Evolutionary conservation across 768 basidiomycete species (phyloP), one percentile per base, ranked within the genome.

Genomic region (Pholiota conissans): DNA sequence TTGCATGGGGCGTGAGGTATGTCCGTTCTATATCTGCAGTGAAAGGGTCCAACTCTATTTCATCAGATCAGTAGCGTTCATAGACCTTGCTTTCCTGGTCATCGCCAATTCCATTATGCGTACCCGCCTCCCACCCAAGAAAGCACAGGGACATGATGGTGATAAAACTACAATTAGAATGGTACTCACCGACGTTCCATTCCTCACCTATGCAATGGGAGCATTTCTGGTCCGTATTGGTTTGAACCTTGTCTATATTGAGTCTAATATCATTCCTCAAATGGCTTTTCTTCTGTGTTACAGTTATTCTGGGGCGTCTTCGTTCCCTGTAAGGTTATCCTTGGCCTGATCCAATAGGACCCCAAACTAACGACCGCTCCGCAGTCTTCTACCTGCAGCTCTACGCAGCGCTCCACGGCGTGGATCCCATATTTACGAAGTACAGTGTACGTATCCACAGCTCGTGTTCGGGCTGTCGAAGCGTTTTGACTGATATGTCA

Each of bases 301-400:
- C 48, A 78, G 76, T 55, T 74, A 57, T 82, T 79, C 55, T 80
- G 77, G 78, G 82, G 81, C 22, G 67, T 77, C 10, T 82, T 80
- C 57, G 70, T 82, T 18, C 82, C 82, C 30, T 81, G 80, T 82
- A 68, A 26, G 77, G 67, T 47, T 18, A 20, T 13, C 49, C 46
- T 16, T 29, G 49, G 30, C 39, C 18, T 29, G 26, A 22, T 28
- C 46, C 30, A 48, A 8, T 9, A 11, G 18, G 28, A 49, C 10
- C 14, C 4, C 24, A 30, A 14, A 39, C 60, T 58, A 24, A 55
- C 29, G 13, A 45, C 39, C 34, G 26, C 32, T 39, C 27, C 26
- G 27, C 58, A 82, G 80, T 78, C 62, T 82, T 83, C 64, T 84
- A 83, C 61, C 71, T 84, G 8, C 81, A 84, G 57, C 69, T 82